Evolutionary conservation across 1,139 yeast species (phyloP).

Genomic region (Petasospora fabianii): DNA sequence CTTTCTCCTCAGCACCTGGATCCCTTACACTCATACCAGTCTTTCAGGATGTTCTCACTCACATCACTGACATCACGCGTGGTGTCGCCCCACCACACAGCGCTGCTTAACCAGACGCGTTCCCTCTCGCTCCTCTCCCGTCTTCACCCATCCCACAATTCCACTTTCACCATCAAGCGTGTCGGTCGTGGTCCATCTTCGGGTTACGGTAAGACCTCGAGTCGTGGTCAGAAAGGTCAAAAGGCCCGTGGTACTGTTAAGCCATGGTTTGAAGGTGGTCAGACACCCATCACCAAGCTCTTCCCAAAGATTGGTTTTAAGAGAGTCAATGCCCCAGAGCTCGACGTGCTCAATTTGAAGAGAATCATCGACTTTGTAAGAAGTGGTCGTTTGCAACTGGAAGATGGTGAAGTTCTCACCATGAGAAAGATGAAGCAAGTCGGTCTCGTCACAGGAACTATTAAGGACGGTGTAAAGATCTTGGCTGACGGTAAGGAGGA

Average conservation of each 20-base stretch:
- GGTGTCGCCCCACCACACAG: no score
- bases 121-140: slow-evolving; percentile 31
- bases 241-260: slow-evolving; percentile 91
- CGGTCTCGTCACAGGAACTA: slow-evolving; percentile 68
- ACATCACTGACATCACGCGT: slow-evolving; percentile 5
- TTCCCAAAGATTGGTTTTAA: slow-evolving; percentile 91
- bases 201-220: slow-evolving; percentile 89
- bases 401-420: slow-evolving; percentile 51
- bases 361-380: slow-evolving; percentile 61
- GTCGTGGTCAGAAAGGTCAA: slow-evolving; percentile 98
- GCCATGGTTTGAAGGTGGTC: slow-evolving; percentile 98
- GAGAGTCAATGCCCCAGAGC: slow-evolving; percentile 44
- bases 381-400: slow-evolving; percentile 58
- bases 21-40: not conserved
- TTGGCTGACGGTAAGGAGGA: slow-evolving; percentile 62
- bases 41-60: slow-evolving; percentile 8
- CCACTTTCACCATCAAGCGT: slow-evolving; percentile 52
- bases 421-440: slow-evolving; percentile 69
- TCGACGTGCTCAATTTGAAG: slow-evolving; percentile 51
- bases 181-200: slow-evolving; percentile 97
- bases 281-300: slow-evolving; percentile 84
- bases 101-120: slow-evolving; percentile 22
- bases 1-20: not conserved
- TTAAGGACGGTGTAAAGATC: slow-evolving; percentile 79
- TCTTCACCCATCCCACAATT: slow-evolving; percentile 34